These are phyloP conservation scores for Aciculosporium take DNA, from an alignment of 2,329 filamentous ascomycete genomes.

Conservation along the genomic window DNA sequence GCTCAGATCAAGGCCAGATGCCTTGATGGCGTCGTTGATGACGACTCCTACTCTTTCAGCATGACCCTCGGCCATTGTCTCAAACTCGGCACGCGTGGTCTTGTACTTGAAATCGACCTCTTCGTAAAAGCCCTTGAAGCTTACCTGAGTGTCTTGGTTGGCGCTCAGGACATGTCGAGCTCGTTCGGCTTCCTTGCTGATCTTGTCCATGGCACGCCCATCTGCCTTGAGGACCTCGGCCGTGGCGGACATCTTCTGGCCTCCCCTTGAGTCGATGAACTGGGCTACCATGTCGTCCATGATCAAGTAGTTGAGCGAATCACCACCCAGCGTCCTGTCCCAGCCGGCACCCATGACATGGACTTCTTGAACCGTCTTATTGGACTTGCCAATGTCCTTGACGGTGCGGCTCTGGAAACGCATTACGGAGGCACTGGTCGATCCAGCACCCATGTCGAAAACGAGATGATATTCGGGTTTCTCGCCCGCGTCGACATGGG, in stretches of 20 bases:
- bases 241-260: constrained; percentile 49
- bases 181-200: constrained; percentile 86
- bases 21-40: constrained; percentile 59
- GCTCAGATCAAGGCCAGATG: constrained; percentile 54
- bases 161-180: constrained; percentile 82
- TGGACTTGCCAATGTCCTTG: constrained; percentile 84
- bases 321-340: constrained; percentile 81
- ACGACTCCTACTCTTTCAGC: constrained; percentile 53
- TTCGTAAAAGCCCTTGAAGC: constrained; percentile 81
- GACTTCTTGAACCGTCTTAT: constrained; percentile 96
- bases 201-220: constrained; percentile 72
- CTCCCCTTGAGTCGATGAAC: constrained; percentile 56
- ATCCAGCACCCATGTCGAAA: constrained; percentile 96
- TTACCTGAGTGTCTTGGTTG: constrained; percentile 66
- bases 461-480: constrained; percentile 87
- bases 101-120: constrained; percentile 92
- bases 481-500: constrained; percentile 64
- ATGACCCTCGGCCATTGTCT: constrained; percentile 57
- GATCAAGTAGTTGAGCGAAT: constrained; percentile 76
- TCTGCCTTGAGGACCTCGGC: constrained; percentile 53
- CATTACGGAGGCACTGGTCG: constrained; percentile 76
- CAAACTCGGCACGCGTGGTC: constrained; percentile 65
- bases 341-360: constrained; percentile 74
- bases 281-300: constrained; percentile 76
- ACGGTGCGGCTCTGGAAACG: constrained; percentile 79